phyloP scores from a whole-genome alignment of 768 basidiomycete genomes.

The Chiua virens region DNA sequence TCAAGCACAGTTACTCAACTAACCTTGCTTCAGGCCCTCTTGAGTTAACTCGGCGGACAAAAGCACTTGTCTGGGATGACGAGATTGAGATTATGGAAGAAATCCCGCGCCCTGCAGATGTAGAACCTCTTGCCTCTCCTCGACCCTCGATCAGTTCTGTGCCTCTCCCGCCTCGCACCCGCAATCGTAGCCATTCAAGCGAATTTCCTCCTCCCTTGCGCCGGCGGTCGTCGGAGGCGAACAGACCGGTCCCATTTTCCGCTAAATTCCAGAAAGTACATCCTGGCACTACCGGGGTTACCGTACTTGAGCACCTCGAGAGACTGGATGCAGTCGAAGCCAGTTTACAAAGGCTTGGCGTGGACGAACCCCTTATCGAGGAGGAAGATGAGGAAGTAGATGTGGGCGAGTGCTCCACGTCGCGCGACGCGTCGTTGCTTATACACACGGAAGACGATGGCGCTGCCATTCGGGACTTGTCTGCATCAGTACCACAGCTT shows the following conservation, averaged over 20 bases:
- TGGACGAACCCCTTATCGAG: slow-evolving; percentile 50
- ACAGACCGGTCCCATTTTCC: slow-evolving; percentile 79
- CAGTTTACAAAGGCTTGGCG: slow-evolving; percentile 70
- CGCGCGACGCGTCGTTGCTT: slow-evolving; percentile 16
- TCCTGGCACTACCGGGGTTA: slow-evolving; percentile 84
- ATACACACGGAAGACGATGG: slow-evolving; percentile 33
- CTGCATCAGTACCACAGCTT: slow-evolving; percentile 41
- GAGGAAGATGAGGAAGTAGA: slow-evolving; percentile 61
- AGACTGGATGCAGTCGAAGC: slow-evolving; percentile 82
- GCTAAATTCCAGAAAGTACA: slow-evolving; percentile 83
- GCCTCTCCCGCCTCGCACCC: slow-evolving; percentile 52
- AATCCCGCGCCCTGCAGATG: slow-evolving; percentile 29
- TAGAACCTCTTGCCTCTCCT: slow-evolving; percentile 48
- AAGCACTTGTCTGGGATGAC: slow-evolving; percentile 84
- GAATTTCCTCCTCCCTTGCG: slow-evolving; percentile 77
- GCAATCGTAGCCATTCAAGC: slow-evolving; percentile 57
- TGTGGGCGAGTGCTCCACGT: slow-evolving; percentile 52
- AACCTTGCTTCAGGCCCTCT: slow-evolving; percentile 63
- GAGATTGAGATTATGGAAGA: slow-evolving; percentile 74
- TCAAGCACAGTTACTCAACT: neutral
- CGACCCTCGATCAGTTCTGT: slow-evolving; percentile 61
- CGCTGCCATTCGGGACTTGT: slow-evolving; percentile 11
- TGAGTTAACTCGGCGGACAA: slow-evolving; percentile 82
- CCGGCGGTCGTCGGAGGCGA: slow-evolving; percentile 59
- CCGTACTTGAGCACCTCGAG: slow-evolving; percentile 82